phyloP scores from a whole-genome alignment of 1,139 yeast genomes.

The Magnusiomyces paraingens region DNA sequence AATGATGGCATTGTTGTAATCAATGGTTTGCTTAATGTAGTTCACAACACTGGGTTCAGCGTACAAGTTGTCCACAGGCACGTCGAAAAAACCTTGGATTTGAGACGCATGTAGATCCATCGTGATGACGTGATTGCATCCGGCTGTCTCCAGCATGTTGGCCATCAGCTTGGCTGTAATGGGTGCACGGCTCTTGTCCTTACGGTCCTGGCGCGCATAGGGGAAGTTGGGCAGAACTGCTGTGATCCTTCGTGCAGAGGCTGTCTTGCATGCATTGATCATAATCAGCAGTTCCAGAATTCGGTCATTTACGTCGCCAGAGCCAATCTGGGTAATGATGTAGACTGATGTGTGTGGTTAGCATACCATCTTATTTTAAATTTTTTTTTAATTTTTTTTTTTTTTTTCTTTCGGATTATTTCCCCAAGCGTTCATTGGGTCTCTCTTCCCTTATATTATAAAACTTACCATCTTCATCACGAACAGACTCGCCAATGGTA shows the following conservation, averaged over 20 bases:
- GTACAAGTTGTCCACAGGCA: constrained; percentile 92
- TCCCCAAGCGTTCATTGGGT: too few species aligned
- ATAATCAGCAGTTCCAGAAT: constrained; percentile 82
- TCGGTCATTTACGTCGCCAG: constrained; percentile 82
- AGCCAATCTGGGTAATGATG: constrained; percentile 82
- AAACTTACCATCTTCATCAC: constrained; percentile 70
- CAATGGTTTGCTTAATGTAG: constrained; percentile 72
- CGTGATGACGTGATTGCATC: constrained; percentile 93
- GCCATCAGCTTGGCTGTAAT: constrained; percentile 96
- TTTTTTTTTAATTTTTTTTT: too few species aligned
- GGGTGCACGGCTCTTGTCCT: constrained; percentile 94
- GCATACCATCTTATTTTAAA: not conserved
- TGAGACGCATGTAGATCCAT: constrained; percentile 98
- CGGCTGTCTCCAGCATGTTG: constrained; percentile 89
- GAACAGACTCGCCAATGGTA: constrained; percentile 87
- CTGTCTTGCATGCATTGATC: constrained; percentile 93
- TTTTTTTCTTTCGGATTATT: too few species aligned
- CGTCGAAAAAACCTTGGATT: constrained; percentile 93
- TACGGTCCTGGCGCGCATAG: constrained; percentile 94
- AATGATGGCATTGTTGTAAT: constrained; percentile 64
- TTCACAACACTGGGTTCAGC: constrained; percentile 93
- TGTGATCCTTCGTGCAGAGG: constrained; percentile 90
- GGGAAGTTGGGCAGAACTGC: constrained; percentile 96
- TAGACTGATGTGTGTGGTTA: constrained; percentile 41
- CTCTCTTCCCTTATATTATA: not conserved